Evolutionary conservation across 208 protist species (phyloP).

Genomic region (Trypanosoma cruzi): DNA sequence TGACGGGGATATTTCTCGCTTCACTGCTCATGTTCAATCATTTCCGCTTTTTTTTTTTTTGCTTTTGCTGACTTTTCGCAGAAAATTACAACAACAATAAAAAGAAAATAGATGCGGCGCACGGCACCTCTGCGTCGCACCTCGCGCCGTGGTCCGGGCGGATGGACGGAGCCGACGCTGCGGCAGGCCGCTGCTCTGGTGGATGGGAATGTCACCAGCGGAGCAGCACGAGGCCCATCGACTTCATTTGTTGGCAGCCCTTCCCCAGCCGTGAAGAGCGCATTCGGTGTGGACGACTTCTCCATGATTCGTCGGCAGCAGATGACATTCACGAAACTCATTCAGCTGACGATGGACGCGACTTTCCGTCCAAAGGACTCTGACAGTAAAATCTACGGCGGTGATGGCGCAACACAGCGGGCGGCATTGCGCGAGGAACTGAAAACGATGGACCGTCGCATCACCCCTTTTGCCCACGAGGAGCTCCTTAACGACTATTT

Average conservation of each 20-base stretch:
- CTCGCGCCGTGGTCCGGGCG: slow-evolving; percentile 59
- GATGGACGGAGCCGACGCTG: slow-evolving; percentile 51
- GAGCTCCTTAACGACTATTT: slow-evolving; percentile 68
- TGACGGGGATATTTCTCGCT: too few relatives aligned
- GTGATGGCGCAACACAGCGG: slow-evolving; percentile 56
- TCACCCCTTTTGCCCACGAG: slow-evolving; percentile 65
- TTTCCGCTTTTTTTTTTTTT: slow-evolving; percentile 29
- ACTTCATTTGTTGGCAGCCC: slow-evolving; percentile 6
- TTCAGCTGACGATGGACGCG: slow-evolving; percentile 51
- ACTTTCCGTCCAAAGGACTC: slow-evolving; percentile 68
- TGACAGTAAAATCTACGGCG: slow-evolving; percentile 66
- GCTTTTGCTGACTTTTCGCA: too few relatives aligned
- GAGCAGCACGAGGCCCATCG: not conserved
- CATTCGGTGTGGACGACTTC: slow-evolving; percentile 58
- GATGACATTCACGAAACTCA: slow-evolving; percentile 52
- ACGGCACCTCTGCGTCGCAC: slow-evolving; percentile 38
- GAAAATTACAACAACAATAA: too few relatives aligned
- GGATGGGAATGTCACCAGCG: not conserved
- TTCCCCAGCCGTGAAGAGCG: slow-evolving; percentile 28
- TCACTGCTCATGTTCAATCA: not conserved
- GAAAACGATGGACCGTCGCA: slow-evolving; percentile 71
- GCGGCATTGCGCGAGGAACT: slow-evolving; percentile 70
- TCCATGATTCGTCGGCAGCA: slow-evolving; percentile 57
- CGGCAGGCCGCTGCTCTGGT: slow-evolving; percentile 9
- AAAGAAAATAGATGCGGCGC: slow-evolving; percentile 28